Evolutionary conservation across 768 basidiomycete genomes (phyloP), one percentile per base, ranked within the genome.

Genomic region (Russula olivacea): DNA sequence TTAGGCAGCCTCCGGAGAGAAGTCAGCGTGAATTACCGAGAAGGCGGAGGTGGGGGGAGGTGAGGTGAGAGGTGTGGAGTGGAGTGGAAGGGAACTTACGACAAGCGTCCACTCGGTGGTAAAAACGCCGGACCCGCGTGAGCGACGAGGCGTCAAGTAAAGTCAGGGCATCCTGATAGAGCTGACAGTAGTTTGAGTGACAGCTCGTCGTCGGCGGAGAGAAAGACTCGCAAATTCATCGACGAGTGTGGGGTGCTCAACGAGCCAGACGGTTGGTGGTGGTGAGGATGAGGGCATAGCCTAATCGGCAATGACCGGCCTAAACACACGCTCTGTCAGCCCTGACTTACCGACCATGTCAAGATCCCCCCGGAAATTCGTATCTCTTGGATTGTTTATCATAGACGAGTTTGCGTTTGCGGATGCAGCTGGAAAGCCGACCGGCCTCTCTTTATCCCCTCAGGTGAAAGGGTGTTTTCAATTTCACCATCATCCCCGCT

Each of bases 361-460:
- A 56, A 48, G 49, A 23, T n/a, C n/a, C n/a, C 12, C 61, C 12
- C 56, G 61, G 28, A 53, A 61, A 23, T 86, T 91, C 52, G 83
- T 82, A 21, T 84, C 86, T n/a, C 77, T 93, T 30, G 93, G 93
- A 8, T 84, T 93, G 83, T 95, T 95, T 76, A 94, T 97, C 69
- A 81, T 95, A 68, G 93, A 97, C 73, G 80, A 87, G 65, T 89
- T 93, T 68, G 78, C 80, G 3, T 88, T 84, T 69, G 69, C 75
- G 53, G 83, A 87, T 63, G 79, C 80, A 36, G 71, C 81, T 50
- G 88, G 88, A 3, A 73, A 74, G 3, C 78, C 81, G 1, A 84
- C 79, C 25, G 80, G 75, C 12, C 76, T 73, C 68, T 73, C 58
- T 19, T 58, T 66, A 73, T 30, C 71, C 79, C 28, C 73, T 77